Percentiles rank a stretch among this genome's conserved stretches.
Conservation (phyloP, 2,329 filamentous ascomycete species). For the Cordyceps tenuipes region DNA sequence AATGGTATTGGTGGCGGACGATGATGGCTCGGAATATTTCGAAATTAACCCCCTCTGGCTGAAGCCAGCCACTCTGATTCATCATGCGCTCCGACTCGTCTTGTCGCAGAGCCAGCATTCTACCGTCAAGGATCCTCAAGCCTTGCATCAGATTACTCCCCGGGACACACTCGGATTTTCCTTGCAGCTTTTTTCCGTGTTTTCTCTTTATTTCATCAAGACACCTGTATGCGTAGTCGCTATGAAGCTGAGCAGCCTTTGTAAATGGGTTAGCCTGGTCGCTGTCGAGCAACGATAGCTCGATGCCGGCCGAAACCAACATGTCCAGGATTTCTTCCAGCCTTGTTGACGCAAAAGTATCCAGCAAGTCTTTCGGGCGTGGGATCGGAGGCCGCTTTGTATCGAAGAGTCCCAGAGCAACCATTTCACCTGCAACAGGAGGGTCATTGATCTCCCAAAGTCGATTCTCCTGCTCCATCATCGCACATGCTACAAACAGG, state of each 20-base stretch:
- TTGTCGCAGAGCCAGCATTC: not conserved
- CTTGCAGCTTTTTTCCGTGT: not conserved
- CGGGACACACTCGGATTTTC: no score
- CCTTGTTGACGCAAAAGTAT: not conserved
- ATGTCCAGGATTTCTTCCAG: slow-evolving; percentile 4
- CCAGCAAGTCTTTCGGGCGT: not conserved
- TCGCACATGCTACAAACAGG: slow-evolving; percentile 15
- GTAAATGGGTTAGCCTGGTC: not conserved
- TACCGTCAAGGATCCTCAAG: not conserved
- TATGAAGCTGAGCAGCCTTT: not conserved
- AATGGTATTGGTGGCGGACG: not conserved
- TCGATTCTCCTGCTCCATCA: slow-evolving; percentile 14
- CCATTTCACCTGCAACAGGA: not conserved
- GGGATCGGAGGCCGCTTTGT: not conserved
- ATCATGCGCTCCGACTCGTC: not conserved
- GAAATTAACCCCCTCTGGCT: not conserved
- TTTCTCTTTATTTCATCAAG: not conserved
- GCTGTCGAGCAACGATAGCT: not conserved
- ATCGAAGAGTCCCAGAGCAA: not conserved
- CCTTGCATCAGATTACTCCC: not conserved
- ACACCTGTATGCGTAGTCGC: not conserved
- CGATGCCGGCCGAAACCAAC: not conserved
- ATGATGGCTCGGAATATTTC: not conserved
- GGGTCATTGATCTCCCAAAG: not conserved
- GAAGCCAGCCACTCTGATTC: not conserved